These are phyloP conservation scores for Coemansia sp. DNA, from an alignment of 192 early-diverging fungal genomes.

Conservation along the genomic window DNA sequence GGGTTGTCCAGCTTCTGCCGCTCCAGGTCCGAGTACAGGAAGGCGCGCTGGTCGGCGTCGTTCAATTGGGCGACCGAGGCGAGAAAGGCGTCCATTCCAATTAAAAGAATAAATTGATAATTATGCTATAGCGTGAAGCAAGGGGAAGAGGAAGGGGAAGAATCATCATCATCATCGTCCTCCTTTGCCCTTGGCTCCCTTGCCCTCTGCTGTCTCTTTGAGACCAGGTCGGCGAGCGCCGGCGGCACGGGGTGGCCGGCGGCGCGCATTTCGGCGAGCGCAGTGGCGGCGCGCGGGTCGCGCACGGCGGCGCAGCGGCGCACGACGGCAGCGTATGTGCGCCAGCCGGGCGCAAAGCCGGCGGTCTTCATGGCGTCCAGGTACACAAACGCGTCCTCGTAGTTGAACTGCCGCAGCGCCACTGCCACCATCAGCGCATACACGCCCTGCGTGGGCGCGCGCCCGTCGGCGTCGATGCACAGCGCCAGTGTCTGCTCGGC, in stretches of 20 bases:
- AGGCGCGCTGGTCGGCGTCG: constrained; percentile 41
- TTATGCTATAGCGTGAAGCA: too few relatives aligned
- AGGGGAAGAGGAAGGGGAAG: not conserved
- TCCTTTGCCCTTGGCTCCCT: not conserved
- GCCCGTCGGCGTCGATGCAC: constrained; percentile 52
- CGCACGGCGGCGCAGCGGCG: constrained; percentile 61
- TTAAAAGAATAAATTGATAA: not conserved
- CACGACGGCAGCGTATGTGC: constrained; percentile 58
- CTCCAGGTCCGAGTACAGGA: constrained; percentile 45
- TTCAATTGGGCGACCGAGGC: constrained; percentile 17
- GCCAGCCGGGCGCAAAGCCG: constrained; percentile 60
- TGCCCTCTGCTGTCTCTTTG: too few relatives aligned
- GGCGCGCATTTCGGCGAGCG: constrained; percentile 66
- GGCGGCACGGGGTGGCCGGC: constrained; percentile 58
- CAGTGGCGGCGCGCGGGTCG: constrained; percentile 64
- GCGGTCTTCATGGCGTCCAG: constrained; percentile 72
- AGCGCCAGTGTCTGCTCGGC: constrained; percentile 58
- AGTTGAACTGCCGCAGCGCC: constrained; percentile 60
- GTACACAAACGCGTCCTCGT: constrained; percentile 77
- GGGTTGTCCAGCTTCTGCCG: constrained; percentile 41
- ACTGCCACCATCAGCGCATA: constrained; percentile 63
- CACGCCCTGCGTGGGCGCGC: constrained; percentile 58
- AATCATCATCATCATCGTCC: not conserved
- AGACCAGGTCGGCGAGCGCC: constrained; percentile 21
- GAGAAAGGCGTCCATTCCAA: constrained; percentile 24